These are phyloP conservation scores for Podaxis mareebaensis DNA, from an alignment of 768 basidiomycete species.

Conservation along the genomic window DNA sequence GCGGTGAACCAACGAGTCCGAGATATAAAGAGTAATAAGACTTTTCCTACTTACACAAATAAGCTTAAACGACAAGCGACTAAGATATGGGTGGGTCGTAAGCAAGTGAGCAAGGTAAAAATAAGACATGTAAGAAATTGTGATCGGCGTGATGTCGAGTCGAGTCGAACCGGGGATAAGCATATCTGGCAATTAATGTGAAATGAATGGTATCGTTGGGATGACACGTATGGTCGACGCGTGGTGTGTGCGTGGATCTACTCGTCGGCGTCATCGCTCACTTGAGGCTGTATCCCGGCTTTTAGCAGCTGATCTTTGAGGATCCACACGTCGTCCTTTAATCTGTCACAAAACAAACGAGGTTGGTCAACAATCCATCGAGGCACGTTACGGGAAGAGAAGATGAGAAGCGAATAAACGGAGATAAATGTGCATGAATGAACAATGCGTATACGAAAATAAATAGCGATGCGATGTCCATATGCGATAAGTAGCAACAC, in stretches of 20 bases:
- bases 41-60: conserved; percentile 13
- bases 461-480: background rate
- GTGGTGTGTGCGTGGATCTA: background rate
- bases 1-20: background rate
- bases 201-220: background rate
- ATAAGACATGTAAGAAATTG: background rate
- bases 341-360: conserved; percentile 42
- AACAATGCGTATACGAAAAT: background rate
- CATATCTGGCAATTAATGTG: background rate
- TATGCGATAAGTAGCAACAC: conserved; percentile 15
- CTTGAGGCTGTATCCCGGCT: conserved; percentile 13
- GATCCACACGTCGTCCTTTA: conserved; percentile 65
- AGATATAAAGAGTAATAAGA: conserved; percentile 8
- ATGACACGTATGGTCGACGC: background rate
- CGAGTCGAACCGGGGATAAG: background rate
- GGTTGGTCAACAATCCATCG: conserved; percentile 37
- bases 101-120: background rate
- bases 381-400: conserved; percentile 25
- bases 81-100: background rate
- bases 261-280: conserved; percentile 9
- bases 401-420: conserved; percentile 14
- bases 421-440: conserved; percentile 23
- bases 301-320: conserved; percentile 43
- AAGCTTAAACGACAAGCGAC: conserved; percentile 7
- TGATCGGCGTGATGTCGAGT: background rate